A percentile compares a stretch with the other conserved stretches of the same genome.
phyloP scores from a whole-genome alignment of 2,329 filamentous ascomycete genomes.

The Podosphaera fusca region DNA sequence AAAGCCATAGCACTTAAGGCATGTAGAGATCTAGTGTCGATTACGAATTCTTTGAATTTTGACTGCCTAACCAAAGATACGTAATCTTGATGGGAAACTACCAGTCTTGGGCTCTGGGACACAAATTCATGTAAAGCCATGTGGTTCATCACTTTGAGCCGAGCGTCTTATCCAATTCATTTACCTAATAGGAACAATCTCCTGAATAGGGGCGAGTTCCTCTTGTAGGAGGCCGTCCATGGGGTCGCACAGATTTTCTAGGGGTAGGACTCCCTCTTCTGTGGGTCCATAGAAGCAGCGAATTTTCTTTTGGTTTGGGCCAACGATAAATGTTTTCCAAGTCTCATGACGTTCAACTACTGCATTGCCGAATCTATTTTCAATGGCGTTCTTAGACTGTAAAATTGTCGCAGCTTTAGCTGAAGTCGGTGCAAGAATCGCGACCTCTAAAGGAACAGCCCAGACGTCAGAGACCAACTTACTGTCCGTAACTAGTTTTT shows the following conservation, averaged over 20 bases:
- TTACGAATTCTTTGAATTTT: background rate
- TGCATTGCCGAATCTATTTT: background rate
- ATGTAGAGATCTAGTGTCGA: background rate
- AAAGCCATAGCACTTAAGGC: background rate
- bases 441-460: background rate
- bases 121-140: background rate
- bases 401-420: background rate
- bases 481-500: background rate
- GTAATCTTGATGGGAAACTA: background rate
- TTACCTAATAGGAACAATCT: background rate
- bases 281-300: background rate
- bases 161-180: background rate
- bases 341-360: background rate
- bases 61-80: background rate
- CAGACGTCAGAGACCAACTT: background rate
- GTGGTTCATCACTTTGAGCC: background rate
- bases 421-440: background rate
- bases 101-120: background rate
- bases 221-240: background rate
- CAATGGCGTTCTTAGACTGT: background rate
- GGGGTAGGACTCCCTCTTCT: background rate
- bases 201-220: background rate
- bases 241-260: background rate
- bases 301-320: background rate
- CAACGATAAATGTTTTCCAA: slow-evolving; percentile 1